A percentile compares a stretch with the other conserved stretches of the same genome.
Evolutionary conservation across 352 stramenopile genomes (phyloP).

Genomic region (Globisporangium viniferum): DNA sequence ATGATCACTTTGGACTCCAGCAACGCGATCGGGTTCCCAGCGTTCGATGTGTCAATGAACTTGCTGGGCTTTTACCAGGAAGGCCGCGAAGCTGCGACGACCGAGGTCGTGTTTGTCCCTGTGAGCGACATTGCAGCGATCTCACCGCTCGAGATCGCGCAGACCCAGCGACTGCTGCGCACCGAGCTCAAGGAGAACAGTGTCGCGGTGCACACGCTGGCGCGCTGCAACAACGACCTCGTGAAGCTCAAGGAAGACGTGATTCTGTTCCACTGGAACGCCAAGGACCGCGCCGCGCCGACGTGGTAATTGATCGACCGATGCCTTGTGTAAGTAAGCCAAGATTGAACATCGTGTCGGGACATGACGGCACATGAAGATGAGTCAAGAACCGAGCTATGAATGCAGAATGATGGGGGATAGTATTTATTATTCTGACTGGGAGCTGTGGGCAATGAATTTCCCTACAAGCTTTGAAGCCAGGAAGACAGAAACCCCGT

Average conservation of each 20-base stretch:
- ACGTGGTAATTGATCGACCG: conserved; percentile 23
- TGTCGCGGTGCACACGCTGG: conserved; percentile 62
- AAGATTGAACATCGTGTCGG: not conserved
- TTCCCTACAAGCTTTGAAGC: not conserved
- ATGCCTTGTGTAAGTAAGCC: not conserved
- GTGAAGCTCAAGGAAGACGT: conserved; percentile 85
- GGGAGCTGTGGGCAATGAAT: not conserved
- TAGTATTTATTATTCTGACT: not conserved
- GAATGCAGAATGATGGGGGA: not conserved
- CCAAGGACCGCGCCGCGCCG: conserved; percentile 52
- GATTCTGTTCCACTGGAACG: conserved; percentile 85
- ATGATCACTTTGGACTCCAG: conserved; percentile 74
- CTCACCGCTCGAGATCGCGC: conserved; percentile 59
- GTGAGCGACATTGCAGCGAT: conserved; percentile 74
- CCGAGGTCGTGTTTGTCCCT: conserved; percentile 78
- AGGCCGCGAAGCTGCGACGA: conserved; percentile 63
- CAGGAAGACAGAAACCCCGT: not conserved
- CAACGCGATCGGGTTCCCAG: conserved; percentile 73
- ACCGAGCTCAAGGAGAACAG: conserved; percentile 75
- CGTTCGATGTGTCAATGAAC: conserved; percentile 67
- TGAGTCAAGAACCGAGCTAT: not conserved
- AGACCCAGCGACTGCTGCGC: conserved; percentile 63
- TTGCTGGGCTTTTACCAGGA: conserved; percentile 84
- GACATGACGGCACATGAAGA: not conserved
- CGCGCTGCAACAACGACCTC: conserved; percentile 76